Conservation (phyloP, 345 rosid species). For the Arabis hirsuta region DNA sequence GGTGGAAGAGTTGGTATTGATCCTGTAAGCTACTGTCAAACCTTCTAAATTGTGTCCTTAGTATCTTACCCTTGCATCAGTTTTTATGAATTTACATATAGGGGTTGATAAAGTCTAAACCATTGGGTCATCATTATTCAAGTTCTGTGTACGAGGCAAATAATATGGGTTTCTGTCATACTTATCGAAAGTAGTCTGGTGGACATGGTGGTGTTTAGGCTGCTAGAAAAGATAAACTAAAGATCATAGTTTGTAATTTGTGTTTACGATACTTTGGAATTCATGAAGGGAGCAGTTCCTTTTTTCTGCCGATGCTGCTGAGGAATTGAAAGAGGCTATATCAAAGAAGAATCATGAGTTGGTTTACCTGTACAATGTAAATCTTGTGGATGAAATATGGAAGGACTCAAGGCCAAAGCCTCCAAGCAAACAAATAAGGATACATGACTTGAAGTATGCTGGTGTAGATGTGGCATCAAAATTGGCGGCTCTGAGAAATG, state of each 20-base stretch:
- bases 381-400: conserved; percentile 93
- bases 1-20: conserved; percentile 93
- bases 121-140: background rate
- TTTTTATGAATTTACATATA: conserved; percentile 5
- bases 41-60: conserved; percentile 33
- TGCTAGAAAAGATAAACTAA: background rate
- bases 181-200: conserved; percentile 7
- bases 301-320: conserved; percentile 92
- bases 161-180: background rate
- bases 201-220: background rate
- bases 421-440: conserved; percentile 73
- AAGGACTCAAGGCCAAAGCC: conserved; percentile 83
- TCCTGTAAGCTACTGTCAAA: conserved; percentile 71
- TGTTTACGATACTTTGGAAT: conserved; percentile 38
- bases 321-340: conserved; percentile 83
- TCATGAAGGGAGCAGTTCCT: conserved; percentile 98
- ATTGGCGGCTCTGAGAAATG: conserved; percentile 66
- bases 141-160: background rate
- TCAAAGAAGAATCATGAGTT: conserved; percentile 78
- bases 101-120: background rate
- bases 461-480: conserved; percentile 82
- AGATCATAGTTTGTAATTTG: conserved; percentile 8
- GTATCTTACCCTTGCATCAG: background rate
- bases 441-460: conserved; percentile 87
- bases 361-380: conserved; percentile 71